Base-by-base conservation (phyloP, 2,329 filamentous ascomycete genomes). In the Fusarium bactridioides region DNA sequence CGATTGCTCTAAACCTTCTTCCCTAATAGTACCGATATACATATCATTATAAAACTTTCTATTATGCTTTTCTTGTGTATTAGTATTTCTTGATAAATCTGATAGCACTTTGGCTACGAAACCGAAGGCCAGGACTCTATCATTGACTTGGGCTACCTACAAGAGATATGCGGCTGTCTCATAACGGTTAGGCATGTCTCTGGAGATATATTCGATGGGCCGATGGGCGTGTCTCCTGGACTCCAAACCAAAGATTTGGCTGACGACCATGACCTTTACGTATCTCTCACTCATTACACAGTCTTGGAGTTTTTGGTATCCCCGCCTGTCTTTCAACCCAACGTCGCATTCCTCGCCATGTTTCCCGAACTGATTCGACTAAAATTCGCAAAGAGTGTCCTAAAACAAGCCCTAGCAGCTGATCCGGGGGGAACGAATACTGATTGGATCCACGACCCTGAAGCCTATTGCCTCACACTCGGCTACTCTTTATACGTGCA, bases 131-230 rank as follows among this genome's bases (percentile, higher is more conserved):
- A 33, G 7, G 7, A 10, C 0, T 25, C 33, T 7, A 25, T n/a
- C 0, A 25, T 37, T 3, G 50, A 53, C 33, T 5, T 53, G 11
- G 23, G 35, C 0, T 53, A 53, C 3, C 0, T 53, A 0, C 1
- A 18, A 12, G 33, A 53, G 10, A 53, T 53, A 53, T 53, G 50
- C 2, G 27, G 50, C 19, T 27, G 50, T 10, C 50, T 37, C 7
- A 38, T 53, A 3, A 53, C 50, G 1, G 10, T 27, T 27, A 2
- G 50, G 4, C 9, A 38, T 7, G 23, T 53, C 2, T 4, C 50
- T 2, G 33, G 33, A 2, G 18, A 53, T 21, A n/a, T 27, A 7
- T 53, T 37, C 18, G 1, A 41, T 41, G 23, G n/a, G 13, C 13
- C 8, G 13, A 13, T 15, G 4, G 40, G 9, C 3, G 10, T 12